A percentile compares a stretch with the other conserved stretches of the same genome.
Conservation (phyloP, 2,329 filamentous ascomycete genomes). For the Penicillium sp. region DNA sequence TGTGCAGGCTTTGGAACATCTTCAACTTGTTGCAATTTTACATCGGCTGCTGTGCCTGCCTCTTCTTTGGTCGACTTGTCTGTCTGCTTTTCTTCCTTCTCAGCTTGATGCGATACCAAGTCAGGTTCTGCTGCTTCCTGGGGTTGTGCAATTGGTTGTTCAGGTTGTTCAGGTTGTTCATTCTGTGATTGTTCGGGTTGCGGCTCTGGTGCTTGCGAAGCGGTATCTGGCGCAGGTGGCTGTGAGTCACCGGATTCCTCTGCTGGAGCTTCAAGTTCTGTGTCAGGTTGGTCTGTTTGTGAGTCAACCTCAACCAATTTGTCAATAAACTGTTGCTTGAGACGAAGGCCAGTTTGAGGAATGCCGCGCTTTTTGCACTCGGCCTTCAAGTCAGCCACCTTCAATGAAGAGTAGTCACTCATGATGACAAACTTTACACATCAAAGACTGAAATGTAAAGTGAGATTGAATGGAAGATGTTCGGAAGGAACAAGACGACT, state of each 20-base stretch:
- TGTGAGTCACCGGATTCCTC: conserved; percentile 11
- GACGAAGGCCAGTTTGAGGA: conserved; percentile 66
- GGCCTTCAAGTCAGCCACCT: conserved; percentile 71
- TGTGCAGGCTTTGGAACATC: conserved; percentile 24
- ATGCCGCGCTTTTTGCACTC: conserved; percentile 73
- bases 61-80: conserved; percentile 4
- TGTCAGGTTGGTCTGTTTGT: conserved; percentile 31
- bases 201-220: conserved; percentile 17
- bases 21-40: not conserved
- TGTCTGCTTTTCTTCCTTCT: conserved; percentile 10
- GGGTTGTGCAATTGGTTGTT: conserved; percentile 2
- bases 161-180: conserved; percentile 10
- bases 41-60: not conserved
- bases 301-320: conserved; percentile 54
- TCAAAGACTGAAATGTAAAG: not conserved
- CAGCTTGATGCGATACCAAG: conserved; percentile 1
- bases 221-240: conserved; percentile 9
- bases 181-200: conserved; percentile 12
- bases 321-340: conserved; percentile 63
- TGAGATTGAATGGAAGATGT: not conserved
- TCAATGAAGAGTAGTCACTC: conserved; percentile 60
- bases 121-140: not conserved
- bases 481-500: conserved; percentile 1
- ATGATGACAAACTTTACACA: conserved; percentile 34
- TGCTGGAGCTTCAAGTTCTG: conserved; percentile 17